Percentiles rank a stretch among this genome's conserved stretches.
Conservation (phyloP, 2,329 filamentous ascomycete genomes). For the Xylaria sp. region DNA sequence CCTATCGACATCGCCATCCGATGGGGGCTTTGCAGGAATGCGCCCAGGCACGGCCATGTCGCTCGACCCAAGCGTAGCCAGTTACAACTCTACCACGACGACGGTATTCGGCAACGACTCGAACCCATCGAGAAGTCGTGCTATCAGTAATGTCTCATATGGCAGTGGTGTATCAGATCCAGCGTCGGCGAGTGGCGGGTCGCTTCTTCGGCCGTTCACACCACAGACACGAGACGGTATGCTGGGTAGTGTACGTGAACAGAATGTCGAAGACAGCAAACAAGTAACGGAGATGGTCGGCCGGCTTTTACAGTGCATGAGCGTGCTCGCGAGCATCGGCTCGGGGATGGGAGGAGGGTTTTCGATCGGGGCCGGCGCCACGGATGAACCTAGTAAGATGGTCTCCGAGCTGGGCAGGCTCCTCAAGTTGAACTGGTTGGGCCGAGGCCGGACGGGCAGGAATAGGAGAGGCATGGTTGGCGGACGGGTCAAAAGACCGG, state of each 20-base stretch:
- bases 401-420: conserved; percentile 85
- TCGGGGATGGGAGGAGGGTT: conserved; percentile 64
- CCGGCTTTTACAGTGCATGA: conserved; percentile 94
- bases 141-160: conserved; percentile 83
- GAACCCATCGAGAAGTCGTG: conserved; percentile 67
- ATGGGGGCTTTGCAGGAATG: conserved; percentile 30
- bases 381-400: conserved; percentile 75
- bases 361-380: conserved; percentile 45
- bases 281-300: conserved; percentile 94
- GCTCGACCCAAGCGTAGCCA: conserved; percentile 75
- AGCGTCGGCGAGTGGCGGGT: conserved; percentile 45
- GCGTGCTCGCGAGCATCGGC: conserved; percentile 79
- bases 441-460: conserved; percentile 83
- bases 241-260: conserved; percentile 55
- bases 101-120: conserved; percentile 76
- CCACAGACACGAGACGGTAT: conserved; percentile 46
- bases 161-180: conserved; percentile 55
- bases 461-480: conserved; percentile 92
- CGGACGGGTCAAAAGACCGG: conserved; percentile 57
- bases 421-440: conserved; percentile 96
- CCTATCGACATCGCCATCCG: conserved; percentile 56
- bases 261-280: conserved; percentile 70
- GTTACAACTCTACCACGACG: conserved; percentile 79
- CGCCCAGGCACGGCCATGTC: conserved; percentile 78
- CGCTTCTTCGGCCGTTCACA: conserved; percentile 58